A percentile compares a stretch with the other conserved stretches of the same genome.
Conservation (phyloP, 1,284 basidiomycete species). For the Apiotrichum gracile region DNA sequence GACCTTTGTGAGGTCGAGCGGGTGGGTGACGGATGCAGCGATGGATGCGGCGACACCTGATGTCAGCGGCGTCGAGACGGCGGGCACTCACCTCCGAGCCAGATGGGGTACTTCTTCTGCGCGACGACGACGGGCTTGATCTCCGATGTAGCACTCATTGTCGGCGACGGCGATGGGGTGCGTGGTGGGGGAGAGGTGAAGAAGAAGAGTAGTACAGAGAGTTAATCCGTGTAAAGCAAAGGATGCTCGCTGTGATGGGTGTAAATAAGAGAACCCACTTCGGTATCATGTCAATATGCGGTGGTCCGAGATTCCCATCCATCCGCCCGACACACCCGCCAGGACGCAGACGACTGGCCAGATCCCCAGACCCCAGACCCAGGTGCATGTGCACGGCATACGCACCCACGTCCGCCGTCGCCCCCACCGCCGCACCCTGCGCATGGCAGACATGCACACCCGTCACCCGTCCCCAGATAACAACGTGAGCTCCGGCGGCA, state of each 20-base stretch:
- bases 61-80: not conserved
- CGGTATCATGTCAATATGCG: too few species aligned
- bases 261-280: not conserved
- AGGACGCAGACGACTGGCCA: not conserved
- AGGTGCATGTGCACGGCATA: too few species aligned
- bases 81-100: slow-evolving; percentile 61
- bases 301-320: not conserved
- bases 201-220: not conserved
- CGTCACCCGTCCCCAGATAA: too few species aligned
- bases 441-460: not conserved
- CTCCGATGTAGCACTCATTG: not conserved
- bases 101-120: slow-evolving; percentile 66
- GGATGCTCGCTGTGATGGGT: not conserved
- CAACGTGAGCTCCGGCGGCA: too few species aligned
- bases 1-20: slow-evolving; percentile 81
- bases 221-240: not conserved
- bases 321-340: not conserved
- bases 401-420: too few species aligned
- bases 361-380: too few species aligned
- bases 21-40: slow-evolving; percentile 74
- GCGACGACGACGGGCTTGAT: slow-evolving; percentile 1
- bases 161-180: too few species aligned
- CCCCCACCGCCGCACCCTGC: too few species aligned
- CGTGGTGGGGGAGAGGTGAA: not conserved
- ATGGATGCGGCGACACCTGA: slow-evolving; percentile 70